A percentile compares a stretch with the other conserved stretches of the same genome.
Evolutionary conservation across 345 rosid genomes (phyloP).

Genomic region (Citropsis articulata): DNA sequence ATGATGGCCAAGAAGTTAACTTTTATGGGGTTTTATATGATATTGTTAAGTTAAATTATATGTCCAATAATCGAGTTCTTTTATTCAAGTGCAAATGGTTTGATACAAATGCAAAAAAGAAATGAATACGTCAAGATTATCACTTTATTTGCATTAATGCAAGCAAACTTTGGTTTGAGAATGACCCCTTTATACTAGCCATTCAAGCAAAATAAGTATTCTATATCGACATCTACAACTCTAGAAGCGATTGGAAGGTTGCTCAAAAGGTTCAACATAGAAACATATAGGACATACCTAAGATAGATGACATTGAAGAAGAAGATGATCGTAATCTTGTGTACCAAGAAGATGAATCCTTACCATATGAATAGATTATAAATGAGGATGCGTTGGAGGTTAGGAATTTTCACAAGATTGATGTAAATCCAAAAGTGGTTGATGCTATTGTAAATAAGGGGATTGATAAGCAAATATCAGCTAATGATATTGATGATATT

Average conservation of each 20-base stretch:
- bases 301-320: not conserved
- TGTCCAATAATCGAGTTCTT: not conserved
- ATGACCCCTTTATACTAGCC: not conserved
- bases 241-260: not conserved
- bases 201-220: not conserved
- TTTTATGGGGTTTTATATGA: not conserved
- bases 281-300: not conserved
- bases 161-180: not conserved
- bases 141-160: not conserved
- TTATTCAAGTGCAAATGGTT: not conserved
- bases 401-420: too few species aligned
- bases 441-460: too few species aligned
- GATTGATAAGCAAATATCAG: too few species aligned
- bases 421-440: too few species aligned
- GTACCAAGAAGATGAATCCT: too few species aligned
- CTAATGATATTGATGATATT: too few species aligned
- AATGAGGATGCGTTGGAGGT: too few species aligned
- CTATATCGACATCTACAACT: not conserved
- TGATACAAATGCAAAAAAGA: too few species aligned
- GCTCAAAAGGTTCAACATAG: not conserved
- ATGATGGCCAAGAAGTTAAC: not conserved
- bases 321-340: not conserved
- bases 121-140: not conserved
- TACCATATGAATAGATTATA: too few species aligned
- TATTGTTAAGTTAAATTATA: not conserved